Percentiles rank a stretch among this genome's conserved stretches.
Evolutionary conservation across 371 early-diverging fungal genomes (phyloP).

Genomic region (Lichtheimia ramosa): DNA sequence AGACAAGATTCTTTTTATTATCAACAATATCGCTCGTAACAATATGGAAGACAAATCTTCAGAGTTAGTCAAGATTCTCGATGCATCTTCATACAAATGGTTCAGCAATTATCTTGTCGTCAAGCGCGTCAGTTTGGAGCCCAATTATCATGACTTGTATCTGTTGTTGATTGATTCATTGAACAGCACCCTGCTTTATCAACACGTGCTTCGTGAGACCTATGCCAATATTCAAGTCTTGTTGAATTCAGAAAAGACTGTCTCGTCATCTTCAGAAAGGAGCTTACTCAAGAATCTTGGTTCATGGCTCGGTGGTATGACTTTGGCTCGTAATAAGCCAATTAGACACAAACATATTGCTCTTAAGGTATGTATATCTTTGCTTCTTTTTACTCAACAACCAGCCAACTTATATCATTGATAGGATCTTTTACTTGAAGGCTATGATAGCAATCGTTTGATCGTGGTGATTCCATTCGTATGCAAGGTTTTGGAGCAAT

Average conservation of each 20-base stretch:
- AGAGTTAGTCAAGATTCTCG: conserved; percentile 78
- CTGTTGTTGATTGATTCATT: conserved; percentile 75
- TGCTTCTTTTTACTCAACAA: too few species aligned
- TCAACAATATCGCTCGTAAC: conserved; percentile 92
- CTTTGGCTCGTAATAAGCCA: conserved; percentile 89
- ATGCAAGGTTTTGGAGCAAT: conserved; percentile 94
- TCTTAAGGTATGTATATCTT: conserved; percentile 72
- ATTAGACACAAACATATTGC: conserved; percentile 91
- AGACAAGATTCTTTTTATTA: conserved; percentile 93
- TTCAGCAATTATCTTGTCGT: conserved; percentile 91
- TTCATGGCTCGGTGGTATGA: conserved; percentile 95
- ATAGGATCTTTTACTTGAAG: conserved; percentile 87
- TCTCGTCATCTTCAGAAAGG: conserved; percentile 87
- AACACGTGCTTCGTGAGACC: conserved; percentile 87
- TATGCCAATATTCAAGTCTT: conserved; percentile 82
- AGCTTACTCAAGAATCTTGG: conserved; percentile 92
- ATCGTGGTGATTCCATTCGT: conserved; percentile 98
- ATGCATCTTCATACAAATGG: conserved; percentile 76
- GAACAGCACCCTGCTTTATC: conserved; percentile 57
- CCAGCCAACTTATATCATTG: not conserved
- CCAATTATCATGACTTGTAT: conserved; percentile 92
- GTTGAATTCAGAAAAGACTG: conserved; percentile 90
- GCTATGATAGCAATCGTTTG: conserved; percentile 81
- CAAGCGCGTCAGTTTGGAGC: conserved; percentile 92
- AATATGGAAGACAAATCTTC: conserved; percentile 83